Evolutionary conservation across 345 rosid genomes (phyloP).

Genomic region (Syzygium oleosum): DNA sequence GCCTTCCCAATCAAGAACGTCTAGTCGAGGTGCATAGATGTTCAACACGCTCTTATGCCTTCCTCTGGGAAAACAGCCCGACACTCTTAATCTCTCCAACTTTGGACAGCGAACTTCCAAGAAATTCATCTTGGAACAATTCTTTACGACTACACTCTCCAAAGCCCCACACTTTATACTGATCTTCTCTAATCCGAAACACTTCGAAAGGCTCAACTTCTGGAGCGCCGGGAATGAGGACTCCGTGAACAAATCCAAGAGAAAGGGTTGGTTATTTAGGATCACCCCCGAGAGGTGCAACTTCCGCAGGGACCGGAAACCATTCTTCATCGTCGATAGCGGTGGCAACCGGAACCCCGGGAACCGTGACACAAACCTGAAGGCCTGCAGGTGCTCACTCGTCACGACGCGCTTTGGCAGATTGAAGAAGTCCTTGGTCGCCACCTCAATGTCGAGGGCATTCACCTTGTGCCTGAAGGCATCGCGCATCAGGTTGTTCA

Average conservation of each 20-base stretch:
- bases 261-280: conserved; percentile 36
- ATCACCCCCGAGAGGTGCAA: conserved; percentile 47
- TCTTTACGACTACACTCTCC: conserved; percentile 40
- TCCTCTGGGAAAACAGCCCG: conserved; percentile 43
- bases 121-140: conserved; percentile 39
- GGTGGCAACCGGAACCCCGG: conserved; percentile 79
- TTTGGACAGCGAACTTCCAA: conserved; percentile 41
- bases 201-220: conserved; percentile 40
- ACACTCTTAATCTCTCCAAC: conserved; percentile 43
- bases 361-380: conserved; percentile 43
- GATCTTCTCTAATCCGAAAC: conserved; percentile 49
- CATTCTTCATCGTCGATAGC: conserved; percentile 24
- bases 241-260: conserved; percentile 55
- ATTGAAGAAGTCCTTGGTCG: conserved; percentile 68
- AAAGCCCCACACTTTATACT: conserved; percentile 48
- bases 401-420: conserved; percentile 55
- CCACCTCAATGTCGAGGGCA: conserved; percentile 66
- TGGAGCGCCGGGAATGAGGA: conserved; percentile 53
- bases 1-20: conserved; percentile 37
- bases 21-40: conserved; percentile 42
- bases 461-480: conserved; percentile 62
- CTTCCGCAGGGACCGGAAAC: conserved; percentile 47
- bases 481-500: conserved; percentile 57
- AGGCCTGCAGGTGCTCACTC: conserved; percentile 41
- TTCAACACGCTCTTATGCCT: conserved; percentile 36